Evolutionary conservation across 2,329 filamentous ascomycete genomes (phyloP).

Genomic region (Chaetomium sp.): DNA sequence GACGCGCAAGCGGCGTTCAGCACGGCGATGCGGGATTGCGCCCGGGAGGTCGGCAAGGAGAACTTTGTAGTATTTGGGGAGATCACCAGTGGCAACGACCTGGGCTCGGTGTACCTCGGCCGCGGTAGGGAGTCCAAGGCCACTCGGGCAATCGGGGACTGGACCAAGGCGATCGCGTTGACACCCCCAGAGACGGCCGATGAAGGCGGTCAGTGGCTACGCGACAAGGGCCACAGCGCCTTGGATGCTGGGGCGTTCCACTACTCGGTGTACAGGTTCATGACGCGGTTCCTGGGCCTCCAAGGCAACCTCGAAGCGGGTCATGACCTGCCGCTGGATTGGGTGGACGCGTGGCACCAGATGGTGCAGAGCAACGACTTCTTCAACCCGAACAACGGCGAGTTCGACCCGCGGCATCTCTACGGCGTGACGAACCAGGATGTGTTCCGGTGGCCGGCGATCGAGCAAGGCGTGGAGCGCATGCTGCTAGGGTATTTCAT

Average conservation of each 20-base stretch:
- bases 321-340: conserved; percentile 49
- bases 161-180: conserved; percentile 37
- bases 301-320: conserved; percentile 50
- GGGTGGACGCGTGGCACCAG: conserved; percentile 43
- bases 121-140: conserved; percentile 43
- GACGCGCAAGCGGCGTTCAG: conserved; percentile 56
- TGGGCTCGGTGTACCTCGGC: conserved; percentile 56
- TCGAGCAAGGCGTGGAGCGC: conserved; percentile 49
- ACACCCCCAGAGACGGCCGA: conserved; percentile 32
- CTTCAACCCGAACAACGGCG: conserved; percentile 21
- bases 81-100: conserved; percentile 55
- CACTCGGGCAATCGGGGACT: background rate
- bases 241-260: conserved; percentile 57
- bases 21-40: conserved; percentile 50
- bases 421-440: conserved; percentile 59
- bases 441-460: conserved; percentile 56
- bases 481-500: conserved; percentile 53
- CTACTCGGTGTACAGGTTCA: conserved; percentile 57
- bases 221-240: conserved; percentile 44
- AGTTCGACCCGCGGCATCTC: conserved; percentile 56
- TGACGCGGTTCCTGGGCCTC: conserved; percentile 55
- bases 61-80: conserved; percentile 61
- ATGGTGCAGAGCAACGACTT: conserved; percentile 46
- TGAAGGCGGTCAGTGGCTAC: conserved; percentile 42
- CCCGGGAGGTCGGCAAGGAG: conserved; percentile 47